Percentiles rank a stretch among this genome's conserved stretches.
These are phyloP conservation scores for Pilasporangium apinafurcum DNA, from an alignment of 352 stramenopile genomes.

Conservation along the genomic window DNA sequence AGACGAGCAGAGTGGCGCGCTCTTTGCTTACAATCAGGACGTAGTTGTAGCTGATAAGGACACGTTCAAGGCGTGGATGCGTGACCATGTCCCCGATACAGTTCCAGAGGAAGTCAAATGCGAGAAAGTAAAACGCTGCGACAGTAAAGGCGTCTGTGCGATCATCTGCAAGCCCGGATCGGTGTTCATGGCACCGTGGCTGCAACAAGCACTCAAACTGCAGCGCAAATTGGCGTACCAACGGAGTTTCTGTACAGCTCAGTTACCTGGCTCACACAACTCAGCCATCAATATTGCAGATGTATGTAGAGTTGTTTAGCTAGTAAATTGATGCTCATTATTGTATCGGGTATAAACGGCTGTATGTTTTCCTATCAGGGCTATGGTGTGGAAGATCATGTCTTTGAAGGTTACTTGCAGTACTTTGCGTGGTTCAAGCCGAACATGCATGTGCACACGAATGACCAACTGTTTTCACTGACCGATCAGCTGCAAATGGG, in stretches of 20 bases:
- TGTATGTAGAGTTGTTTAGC: slow-evolving; percentile 11
- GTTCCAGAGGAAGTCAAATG: slow-evolving; percentile 50
- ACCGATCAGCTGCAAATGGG: slow-evolving; percentile 64
- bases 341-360: no score
- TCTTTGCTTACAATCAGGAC: slow-evolving; percentile 1
- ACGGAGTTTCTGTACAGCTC: slow-evolving; percentile 43
- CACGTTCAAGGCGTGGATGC: slow-evolving; percentile 25
- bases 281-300: slow-evolving; percentile 52
- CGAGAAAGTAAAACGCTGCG: slow-evolving; percentile 40
- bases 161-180: slow-evolving; percentile 44
- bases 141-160: slow-evolving; percentile 41
- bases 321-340: no score
- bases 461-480: slow-evolving; percentile 61
- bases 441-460: slow-evolving; percentile 48
- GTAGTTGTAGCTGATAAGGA: slow-evolving; percentile 9
- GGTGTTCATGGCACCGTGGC: slow-evolving; percentile 33
- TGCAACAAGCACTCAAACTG: slow-evolving; percentile 20
- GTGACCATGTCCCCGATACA: slow-evolving; percentile 44
- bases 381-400: slow-evolving; percentile 60
- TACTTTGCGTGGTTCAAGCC: slow-evolving; percentile 55
- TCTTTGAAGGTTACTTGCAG: slow-evolving; percentile 52
- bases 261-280: slow-evolving; percentile 57
- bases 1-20: slow-evolving; percentile 1
- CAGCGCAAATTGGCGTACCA: slow-evolving; percentile 41
- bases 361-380: slow-evolving; percentile 24